Evolutionary conservation across 345 rosid species (phyloP), one percentile per base, ranked within the genome.

Genomic region (Tarenaya hassleriana): DNA sequence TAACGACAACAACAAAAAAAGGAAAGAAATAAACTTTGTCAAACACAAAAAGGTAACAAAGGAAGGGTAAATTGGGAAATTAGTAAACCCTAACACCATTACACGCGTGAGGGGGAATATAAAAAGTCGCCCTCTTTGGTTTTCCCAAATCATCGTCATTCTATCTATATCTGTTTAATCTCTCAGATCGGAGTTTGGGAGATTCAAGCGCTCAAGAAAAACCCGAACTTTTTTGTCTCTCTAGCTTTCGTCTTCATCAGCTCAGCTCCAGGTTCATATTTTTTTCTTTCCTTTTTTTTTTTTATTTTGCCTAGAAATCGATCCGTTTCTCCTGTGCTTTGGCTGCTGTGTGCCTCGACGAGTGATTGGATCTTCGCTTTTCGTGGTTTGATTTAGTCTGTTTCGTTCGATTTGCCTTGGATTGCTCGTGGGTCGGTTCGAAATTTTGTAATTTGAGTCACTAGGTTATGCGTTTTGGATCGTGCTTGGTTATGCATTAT

Each of bases 101-200:
- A 5, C 21, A 44, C 46, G 47, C 62, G 11, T 18, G 38, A 41
- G 5, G 24, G 6, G 11, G 40, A 33, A 41, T 67, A 67, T 67
- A 67, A 46, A 66, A 60, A 67, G 14, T 2, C 8, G 14, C 0
- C 3, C 50, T 40, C 60, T 33, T 45, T 10, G 56, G 60, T 58
- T 47, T 66, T 52, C 44, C 42, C 57, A 61, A 60, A 34, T 16
- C 49, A 20, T 37, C 67, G 2, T 24, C 29, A 66, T 42, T 61
- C 58, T 55, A 46, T 45, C 58, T 10, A 0, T 9, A 8, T 0
- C 56, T 55, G 61, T 41, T 24, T 24, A 2, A 5, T 24, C 52
- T 60, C 61, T 39, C 45, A 72, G 74, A 71, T 75, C 74, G 68
- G 70, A 67, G 62, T 74, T 70, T 70, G 75, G 71, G 73, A 70